Evolutionary conservation across 441 rosid genomes (phyloP).

Genomic region (Isatis lusitanica): DNA sequence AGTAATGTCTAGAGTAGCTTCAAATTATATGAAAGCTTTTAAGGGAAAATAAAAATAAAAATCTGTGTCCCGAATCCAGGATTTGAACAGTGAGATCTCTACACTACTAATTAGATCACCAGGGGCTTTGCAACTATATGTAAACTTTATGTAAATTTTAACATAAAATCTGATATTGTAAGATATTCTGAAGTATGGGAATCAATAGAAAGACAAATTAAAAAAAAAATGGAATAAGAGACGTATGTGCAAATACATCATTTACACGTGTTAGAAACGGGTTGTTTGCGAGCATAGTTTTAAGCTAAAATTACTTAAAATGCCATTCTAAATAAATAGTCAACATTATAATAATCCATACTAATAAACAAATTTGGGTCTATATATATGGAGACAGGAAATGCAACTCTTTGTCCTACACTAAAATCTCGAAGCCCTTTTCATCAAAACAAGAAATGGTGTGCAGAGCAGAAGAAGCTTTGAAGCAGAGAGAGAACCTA

Average conservation of each 20-base stretch:
- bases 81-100: neutral
- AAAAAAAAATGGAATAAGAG: neutral
- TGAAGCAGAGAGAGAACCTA: conserved; percentile 44
- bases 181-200: neutral
- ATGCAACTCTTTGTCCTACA: conserved; percentile 22
- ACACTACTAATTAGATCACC: neutral
- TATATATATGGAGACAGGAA: conserved; percentile 27
- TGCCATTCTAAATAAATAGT: neutral
- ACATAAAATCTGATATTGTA: neutral
- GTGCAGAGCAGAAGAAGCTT: conserved; percentile 52
- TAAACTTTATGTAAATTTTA: neutral
- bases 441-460: conserved; percentile 36
- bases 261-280: neutral
- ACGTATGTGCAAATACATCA: neutral
- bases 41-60: neutral
- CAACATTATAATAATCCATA: neutral
- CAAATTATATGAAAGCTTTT: conserved; percentile 1
- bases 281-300: neutral
- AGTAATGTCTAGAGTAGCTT: conserved; percentile 19
- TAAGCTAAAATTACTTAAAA: neutral
- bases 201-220: neutral
- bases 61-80: neutral
- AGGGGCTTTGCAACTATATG: neutral
- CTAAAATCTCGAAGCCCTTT: conserved; percentile 4
- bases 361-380: neutral